Evolutionary conservation across 108 stramenopile species (phyloP), one percentile per base, ranked within the genome.

Genomic region (Stephanodiscus triporus): DNA sequence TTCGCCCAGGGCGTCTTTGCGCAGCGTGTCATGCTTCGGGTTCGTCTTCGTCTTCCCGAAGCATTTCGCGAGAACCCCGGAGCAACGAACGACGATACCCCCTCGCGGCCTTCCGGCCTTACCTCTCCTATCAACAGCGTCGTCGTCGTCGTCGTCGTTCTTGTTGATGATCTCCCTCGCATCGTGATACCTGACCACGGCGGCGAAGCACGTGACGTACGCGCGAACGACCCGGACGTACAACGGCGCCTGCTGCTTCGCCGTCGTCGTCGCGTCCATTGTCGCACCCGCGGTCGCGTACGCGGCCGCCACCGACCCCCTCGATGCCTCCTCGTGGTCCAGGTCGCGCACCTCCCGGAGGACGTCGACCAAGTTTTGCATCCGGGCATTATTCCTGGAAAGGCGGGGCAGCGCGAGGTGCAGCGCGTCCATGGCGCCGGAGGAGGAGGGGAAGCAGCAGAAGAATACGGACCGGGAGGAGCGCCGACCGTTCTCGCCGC

Each of bases 171-270:
- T 1, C 26, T 14, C 27, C 36, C 37, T 9, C 58, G 27, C 23
- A 45, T 78, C 77, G 30, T 72, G 77, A 61, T 72, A 78, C 20
- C 58, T 50, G 14, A 65, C 64, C 53, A 78, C 54, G 17, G 65
- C 63, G 34, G 64, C 36, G 32, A 78, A 78, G 34, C 64, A 72
- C 27, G 61, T 20, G n/a, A 78, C 42, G 37, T 78, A 78, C 10
- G 77, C 62, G n/a, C 51, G 47, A 53, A 78, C 43, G 24, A 67
- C 65, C 36, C 51, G 56, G 14, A 67, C 19, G 48, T 61, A 17
- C 65, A 78, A 60, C 36, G 55, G 49, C n/a, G 10, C 58, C 19
- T 59, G 16, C 34, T 34, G 8, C 32, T 6, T 37, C 22, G 51
- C 17, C 20, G 51, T 27, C 36, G 7, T 30, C 23, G 66, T 66